Base-by-base conservation (phyloP, 2,329 filamentous ascomycete species). In the Coniochaeta sp. region DNA sequence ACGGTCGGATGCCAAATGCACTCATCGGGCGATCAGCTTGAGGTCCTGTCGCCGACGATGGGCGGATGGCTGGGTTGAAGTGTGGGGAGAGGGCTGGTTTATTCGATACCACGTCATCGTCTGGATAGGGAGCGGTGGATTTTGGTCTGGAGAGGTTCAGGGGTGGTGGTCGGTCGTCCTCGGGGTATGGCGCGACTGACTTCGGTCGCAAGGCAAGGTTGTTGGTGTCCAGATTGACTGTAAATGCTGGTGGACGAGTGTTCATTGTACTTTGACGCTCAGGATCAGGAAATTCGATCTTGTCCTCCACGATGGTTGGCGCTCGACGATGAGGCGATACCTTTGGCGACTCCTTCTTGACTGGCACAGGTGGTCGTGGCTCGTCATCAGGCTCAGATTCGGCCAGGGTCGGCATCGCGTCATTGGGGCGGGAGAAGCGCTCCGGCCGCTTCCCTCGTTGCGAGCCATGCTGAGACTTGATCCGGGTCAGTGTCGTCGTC, bases 401-500 rank as follows among this genome's bases (percentile, higher is more conserved):
- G 44, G 72, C 74, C 34, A 85, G 61, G 0, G 81, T 77, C 1
- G 82, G 80, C 75, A 85, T 78, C 7, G 69, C 72, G 59, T 76
- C 74, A 61, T 71, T 71, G 36, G 71, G 66, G 61, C 81, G 78
- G 65, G 80, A 79, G 70, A 87, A 85, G 47, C 85, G 77, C 38
- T 86, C 84, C 0, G 85, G 85, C 59, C 85, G 77, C 67, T 79
- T 78, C 34, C 85, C 85, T 57, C 83, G 77, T 68, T 88, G 85
- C 17, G 88, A 90, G 17, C 88, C 89, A 68, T 91, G 85, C 65
- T 89, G 86, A 3, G 86, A 91, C 74, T 89, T 96, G 78, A 99
- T 98, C 59, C 89, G 86, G 58, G 86, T 89, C 65, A 99, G 86
- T 0, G 95, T 93, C 47, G 96, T 88, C 60, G 92, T 91, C 73